These are phyloP conservation scores for Amylocystis lapponica DNA, from an alignment of 768 basidiomycete species.

Conservation along the genomic window DNA sequence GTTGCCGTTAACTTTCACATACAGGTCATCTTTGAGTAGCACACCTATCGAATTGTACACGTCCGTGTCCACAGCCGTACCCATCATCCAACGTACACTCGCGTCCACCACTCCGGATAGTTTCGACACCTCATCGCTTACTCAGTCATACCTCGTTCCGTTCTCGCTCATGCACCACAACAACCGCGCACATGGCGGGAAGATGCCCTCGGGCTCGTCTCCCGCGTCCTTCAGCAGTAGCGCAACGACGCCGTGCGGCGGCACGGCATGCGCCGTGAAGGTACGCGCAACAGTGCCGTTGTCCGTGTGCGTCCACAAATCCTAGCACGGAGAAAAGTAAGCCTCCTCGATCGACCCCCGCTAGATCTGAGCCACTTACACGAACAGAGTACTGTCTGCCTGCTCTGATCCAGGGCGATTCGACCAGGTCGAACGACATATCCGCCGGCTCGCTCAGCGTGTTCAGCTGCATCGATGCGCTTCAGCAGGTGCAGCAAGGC, in stretches of 20 bases:
- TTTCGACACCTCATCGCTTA: neutral
- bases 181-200: slow-evolving; percentile 50
- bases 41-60: too few relatives aligned
- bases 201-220: slow-evolving; percentile 53
- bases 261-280: slow-evolving; percentile 51
- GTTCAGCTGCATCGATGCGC: slow-evolving; percentile 40
- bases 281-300: slow-evolving; percentile 62
- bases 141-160: slow-evolving; percentile 33
- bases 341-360: neutral
- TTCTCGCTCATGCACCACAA: slow-evolving; percentile 58
- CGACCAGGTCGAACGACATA: slow-evolving; percentile 58
- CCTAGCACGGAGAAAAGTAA: slow-evolving; percentile 31
- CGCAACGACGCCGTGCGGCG: slow-evolving; percentile 65
- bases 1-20: too few relatives aligned
- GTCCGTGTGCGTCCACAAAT: slow-evolving; percentile 68
- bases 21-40: too few relatives aligned
- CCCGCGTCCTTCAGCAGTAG: slow-evolving; percentile 60
- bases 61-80: too few relatives aligned
- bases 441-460: slow-evolving; percentile 48
- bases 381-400: slow-evolving; percentile 61
- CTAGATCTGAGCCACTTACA: slow-evolving; percentile 30
- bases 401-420: slow-evolving; percentile 67
- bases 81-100: too few relatives aligned
- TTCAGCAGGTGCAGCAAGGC: neutral
- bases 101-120: too few relatives aligned